phyloP scores from a whole-genome alignment of 139 green algal genomes.

The Limnomonas spitsbergensis region DNA sequence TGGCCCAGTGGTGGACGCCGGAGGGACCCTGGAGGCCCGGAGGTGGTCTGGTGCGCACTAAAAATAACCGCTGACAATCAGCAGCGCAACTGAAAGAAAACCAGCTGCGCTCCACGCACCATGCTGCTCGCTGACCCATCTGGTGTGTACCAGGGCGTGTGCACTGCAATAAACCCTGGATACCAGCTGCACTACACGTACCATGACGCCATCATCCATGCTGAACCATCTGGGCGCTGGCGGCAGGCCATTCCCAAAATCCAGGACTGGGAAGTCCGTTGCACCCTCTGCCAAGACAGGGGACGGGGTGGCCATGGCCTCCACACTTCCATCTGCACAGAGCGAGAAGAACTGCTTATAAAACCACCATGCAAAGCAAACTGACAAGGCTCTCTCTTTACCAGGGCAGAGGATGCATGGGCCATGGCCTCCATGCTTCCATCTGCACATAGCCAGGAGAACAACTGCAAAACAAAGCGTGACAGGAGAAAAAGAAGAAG shows the following conservation, averaged over 20 bases:
- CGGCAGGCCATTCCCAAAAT: constrained; percentile 1
- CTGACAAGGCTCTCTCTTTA: not conserved
- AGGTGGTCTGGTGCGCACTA: no score
- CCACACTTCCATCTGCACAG: not conserved
- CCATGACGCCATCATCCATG: constrained; percentile 19
- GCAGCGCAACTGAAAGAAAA: not conserved
- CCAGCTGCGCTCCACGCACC: no score
- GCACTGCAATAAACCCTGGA: not conserved
- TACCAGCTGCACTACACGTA: not conserved
- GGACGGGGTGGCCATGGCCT: not conserved
- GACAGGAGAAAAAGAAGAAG: not conserved
- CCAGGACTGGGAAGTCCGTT: not conserved
- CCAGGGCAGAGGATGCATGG: not conserved
- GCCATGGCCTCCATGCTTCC: not conserved
- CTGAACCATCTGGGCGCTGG: not conserved
- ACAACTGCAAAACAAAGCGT: not conserved
- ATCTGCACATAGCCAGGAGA: not conserved
- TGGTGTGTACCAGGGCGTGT: no score
- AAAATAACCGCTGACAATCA: no score
- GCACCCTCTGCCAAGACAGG: not conserved
- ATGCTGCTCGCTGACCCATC: no score
- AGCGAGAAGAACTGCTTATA: no score
- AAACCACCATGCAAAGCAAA: no score
- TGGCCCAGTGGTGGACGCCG: no score
- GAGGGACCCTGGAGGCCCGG: no score